Evolutionary conservation across 768 basidiomycete species (phyloP).

Genomic region (Xerocomellus intermedius): DNA sequence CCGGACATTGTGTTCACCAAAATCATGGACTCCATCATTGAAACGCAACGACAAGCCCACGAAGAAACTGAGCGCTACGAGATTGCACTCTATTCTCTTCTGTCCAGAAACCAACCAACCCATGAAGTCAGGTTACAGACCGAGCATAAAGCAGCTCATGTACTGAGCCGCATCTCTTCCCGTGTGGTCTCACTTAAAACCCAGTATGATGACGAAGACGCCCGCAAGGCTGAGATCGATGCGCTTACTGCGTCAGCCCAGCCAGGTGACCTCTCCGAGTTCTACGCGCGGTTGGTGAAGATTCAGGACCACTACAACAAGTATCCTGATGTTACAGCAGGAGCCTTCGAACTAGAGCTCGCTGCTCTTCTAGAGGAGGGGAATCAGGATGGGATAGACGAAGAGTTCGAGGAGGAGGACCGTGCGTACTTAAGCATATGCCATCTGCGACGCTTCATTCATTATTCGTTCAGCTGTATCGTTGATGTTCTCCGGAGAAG

Average conservation of each 20-base stretch:
- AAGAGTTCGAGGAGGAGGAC: conserved; percentile 78
- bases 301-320: conserved; percentile 95
- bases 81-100: conserved; percentile 77
- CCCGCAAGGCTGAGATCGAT: conserved; percentile 66
- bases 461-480: conserved; percentile 56
- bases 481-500: conserved; percentile 93
- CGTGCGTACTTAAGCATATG: conserved; percentile 51
- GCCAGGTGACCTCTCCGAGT: conserved; percentile 82
- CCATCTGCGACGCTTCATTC: conserved; percentile 4
- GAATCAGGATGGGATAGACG: conserved; percentile 64
- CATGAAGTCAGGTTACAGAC: conserved; percentile 69
- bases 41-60: conserved; percentile 92
- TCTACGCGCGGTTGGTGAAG: conserved; percentile 94
- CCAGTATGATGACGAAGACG: conserved; percentile 76
- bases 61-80: conserved; percentile 95
- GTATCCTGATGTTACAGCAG: conserved; percentile 87
- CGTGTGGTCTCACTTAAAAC: conserved; percentile 63
- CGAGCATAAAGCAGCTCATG: conserved; percentile 87
- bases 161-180: conserved; percentile 80
- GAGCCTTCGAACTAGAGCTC: conserved; percentile 81
- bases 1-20: neutral
- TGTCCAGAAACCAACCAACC: conserved; percentile 62
- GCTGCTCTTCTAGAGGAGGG: conserved; percentile 77
- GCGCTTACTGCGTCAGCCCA: conserved; percentile 56
- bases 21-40: conserved; percentile 90